A percentile compares a stretch with the other conserved stretches of the same genome.
phyloP scores from a whole-genome alignment of 495 filamentous ascomycete species.

The Aspergillus ellipticus region DNA sequence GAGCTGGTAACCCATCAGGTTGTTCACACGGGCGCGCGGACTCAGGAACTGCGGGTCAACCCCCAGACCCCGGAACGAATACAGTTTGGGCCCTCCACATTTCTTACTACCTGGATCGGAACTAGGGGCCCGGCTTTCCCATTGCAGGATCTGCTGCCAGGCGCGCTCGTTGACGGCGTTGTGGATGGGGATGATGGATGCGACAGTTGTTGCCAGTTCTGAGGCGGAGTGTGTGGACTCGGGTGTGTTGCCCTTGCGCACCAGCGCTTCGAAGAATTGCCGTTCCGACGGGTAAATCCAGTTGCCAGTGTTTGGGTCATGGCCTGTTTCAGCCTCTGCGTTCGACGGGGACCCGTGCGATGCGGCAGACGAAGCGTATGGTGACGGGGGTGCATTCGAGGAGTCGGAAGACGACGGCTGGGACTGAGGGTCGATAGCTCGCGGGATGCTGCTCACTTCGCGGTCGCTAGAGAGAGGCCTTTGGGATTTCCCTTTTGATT shows the following conservation, averaged over 20 bases:
- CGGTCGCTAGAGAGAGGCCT: conserved; percentile 54
- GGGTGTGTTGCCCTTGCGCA: conserved; percentile 65
- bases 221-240: conserved; percentile 35
- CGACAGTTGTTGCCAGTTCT: conserved; percentile 66
- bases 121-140: conserved; percentile 64
- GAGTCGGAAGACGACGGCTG: conserved; percentile 28
- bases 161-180: conserved; percentile 94
- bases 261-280: conserved; percentile 94
- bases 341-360: conserved; percentile 58
- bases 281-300: conserved; percentile 97
- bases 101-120: conserved; percentile 51
- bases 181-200: conserved; percentile 90
- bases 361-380: conserved; percentile 27
- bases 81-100: conserved; percentile 78
- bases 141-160: conserved; percentile 77
- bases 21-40: conserved; percentile 77
- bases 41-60: conserved; percentile 64
- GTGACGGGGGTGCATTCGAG: conserved; percentile 25
- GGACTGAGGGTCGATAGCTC: conserved; percentile 44
- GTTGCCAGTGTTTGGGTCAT: conserved; percentile 63
- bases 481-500: conserved; percentile 38
- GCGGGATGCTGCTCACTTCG: conserved; percentile 79
- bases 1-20: conserved; percentile 75
- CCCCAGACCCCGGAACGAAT: conserved; percentile 71
- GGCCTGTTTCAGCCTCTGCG: conserved; percentile 66